Base-by-base conservation (phyloP, 768 basidiomycete species). In the Trametes punicea region DNA sequence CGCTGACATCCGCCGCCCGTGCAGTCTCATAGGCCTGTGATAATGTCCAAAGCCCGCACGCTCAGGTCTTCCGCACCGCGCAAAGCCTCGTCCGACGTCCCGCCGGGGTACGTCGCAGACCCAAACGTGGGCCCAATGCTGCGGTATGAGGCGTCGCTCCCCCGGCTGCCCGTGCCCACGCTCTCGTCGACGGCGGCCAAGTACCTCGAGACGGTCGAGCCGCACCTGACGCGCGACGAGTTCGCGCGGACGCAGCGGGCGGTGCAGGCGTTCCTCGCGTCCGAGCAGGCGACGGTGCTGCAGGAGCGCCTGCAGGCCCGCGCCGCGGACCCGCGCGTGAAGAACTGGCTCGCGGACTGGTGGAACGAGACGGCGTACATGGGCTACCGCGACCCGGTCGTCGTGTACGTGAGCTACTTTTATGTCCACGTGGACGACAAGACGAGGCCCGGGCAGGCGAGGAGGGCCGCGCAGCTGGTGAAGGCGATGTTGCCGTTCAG, bases 341-440 rank as follows among this genome's bases (percentile, higher is more conserved):
- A 75, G 64, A 94, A 80, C 75, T 99, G 97, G 97, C 78, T 99
- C n/a, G 80, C 82, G 44, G 93, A 96, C 48, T 99, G 97, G 97
- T 99, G 96, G 96, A 95, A 98, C 72, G 92, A 97, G 31, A 81
- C 71, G 4, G 95, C 95, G 16, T 91, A 90, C 69, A 86, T 92
- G 87, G 87, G 75, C 6, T 91, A 90, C 67, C 81, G 91, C 45
- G 95, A 96, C 64, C 85, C 94, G 2, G 90, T 97, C 45, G 87
- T 95, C 27, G 89, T 95, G 13, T 89, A 84, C 61, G 93, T 95
- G 65, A 93, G 87, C 79, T 99, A 99, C 76, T 98, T 88, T 75
- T 99, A 91, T 69, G 81, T 94, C 8, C 95, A 98, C 70, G 69
- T 85, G 41, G 81, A 87, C 54, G 90, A 93, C 65, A 74, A 66